Evolutionary conservation across 2,329 filamentous ascomycete species (phyloP).

Genomic region (Trichoderma atrobrunneum): DNA sequence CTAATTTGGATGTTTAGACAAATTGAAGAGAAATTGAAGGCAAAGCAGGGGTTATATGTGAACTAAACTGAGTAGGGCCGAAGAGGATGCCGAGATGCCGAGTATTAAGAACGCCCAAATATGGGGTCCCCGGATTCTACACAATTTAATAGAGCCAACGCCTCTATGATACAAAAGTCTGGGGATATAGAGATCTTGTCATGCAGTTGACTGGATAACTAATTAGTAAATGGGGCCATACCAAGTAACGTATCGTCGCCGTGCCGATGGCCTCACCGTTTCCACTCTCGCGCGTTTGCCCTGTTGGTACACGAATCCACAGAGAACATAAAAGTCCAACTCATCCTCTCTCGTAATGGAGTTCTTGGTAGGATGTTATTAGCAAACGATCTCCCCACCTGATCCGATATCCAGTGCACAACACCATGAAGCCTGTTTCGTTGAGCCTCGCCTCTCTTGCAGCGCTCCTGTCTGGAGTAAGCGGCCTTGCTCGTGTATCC

Average conservation of each 20-base stretch:
- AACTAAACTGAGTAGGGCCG: slow-evolving; percentile 5
- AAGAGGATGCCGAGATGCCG: slow-evolving; percentile 1
- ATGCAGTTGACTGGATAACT: not conserved
- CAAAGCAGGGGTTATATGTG: not conserved
- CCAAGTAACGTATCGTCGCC: not conserved
- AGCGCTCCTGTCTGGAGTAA: not conserved
- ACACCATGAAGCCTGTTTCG: not conserved
- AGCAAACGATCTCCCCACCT: fast-evolving
- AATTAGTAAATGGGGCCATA: not conserved
- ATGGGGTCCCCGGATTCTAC: slow-evolving; percentile 7
- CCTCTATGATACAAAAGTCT: not conserved
- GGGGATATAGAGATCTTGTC: not conserved
- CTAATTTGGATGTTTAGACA: not conserved
- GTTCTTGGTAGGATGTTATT: not conserved
- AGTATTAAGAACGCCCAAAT: not conserved
- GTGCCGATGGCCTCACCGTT: not conserved
- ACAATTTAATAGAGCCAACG: not conserved
- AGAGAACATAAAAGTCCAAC: not conserved
- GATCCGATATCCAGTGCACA: not conserved
- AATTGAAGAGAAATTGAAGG: not conserved
- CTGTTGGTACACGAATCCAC: not conserved
- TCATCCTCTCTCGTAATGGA: not conserved
- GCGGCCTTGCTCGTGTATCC: not conserved
- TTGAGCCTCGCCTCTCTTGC: not conserved
- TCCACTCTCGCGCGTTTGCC: not conserved